Conservation (phyloP, 2,329 filamentous ascomycete genomes). For the Colletotrichum musicola region DNA sequence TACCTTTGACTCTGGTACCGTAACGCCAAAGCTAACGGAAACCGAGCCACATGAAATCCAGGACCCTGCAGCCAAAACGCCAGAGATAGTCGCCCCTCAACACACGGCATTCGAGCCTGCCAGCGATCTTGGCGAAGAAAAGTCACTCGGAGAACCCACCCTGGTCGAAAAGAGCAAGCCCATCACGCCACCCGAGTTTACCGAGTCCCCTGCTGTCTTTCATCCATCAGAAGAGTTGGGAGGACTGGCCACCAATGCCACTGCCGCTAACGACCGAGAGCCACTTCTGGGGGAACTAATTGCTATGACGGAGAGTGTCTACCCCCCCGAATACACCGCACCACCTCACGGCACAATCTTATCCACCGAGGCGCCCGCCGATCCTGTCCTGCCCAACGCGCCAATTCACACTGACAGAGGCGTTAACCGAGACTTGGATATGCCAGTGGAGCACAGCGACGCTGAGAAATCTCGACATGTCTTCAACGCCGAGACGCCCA, state of each 20-base stretch:
- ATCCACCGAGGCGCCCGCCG: background rate
- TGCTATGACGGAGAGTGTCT: background rate
- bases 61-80: background rate
- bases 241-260: background rate
- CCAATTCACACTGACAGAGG: background rate
- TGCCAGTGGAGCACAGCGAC: slow-evolving; percentile 1
- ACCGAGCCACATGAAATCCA: background rate
- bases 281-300: too few species aligned
- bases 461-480: slow-evolving; percentile 22
- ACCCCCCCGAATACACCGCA: background rate
- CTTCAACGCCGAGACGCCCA: slow-evolving; percentile 49
- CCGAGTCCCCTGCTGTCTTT: background rate
- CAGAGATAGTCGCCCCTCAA: too few species aligned
- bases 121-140: too few species aligned
- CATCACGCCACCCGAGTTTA: background rate
- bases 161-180: too few species aligned
- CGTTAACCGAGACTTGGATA: background rate
- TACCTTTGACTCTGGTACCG: background rate
- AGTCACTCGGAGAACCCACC: too few species aligned
- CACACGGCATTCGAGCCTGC: too few species aligned
- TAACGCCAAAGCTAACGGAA: background rate
- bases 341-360: background rate
- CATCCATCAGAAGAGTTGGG: background rate
- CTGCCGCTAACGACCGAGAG: background rate
- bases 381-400: background rate